Evolutionary conservation across 345 rosid genomes (phyloP).

Genomic region (Lumnitzera racemosa): DNA sequence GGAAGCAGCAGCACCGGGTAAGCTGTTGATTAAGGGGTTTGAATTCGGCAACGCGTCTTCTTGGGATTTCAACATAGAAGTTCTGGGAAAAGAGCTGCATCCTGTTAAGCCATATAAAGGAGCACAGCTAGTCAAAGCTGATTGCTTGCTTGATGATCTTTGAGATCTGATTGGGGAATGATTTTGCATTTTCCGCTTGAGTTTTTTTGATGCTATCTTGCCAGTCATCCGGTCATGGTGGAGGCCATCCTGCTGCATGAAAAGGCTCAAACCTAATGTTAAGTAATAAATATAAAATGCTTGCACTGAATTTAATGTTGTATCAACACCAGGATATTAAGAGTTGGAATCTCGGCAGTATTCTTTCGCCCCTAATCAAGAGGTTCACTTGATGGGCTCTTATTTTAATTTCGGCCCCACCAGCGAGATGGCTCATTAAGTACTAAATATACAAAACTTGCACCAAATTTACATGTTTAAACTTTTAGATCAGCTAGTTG

Average conservation of each 20-base stretch:
- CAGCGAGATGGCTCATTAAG: too few species aligned
- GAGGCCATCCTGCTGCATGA: slow-evolving; percentile 19
- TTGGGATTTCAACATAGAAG: slow-evolving; percentile 16
- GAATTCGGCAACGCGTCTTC: slow-evolving; percentile 5
- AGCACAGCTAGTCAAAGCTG: slow-evolving; percentile 9
- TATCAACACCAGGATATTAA: too few species aligned
- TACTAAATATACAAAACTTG: too few species aligned
- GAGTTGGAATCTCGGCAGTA: too few species aligned
- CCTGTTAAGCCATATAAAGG: slow-evolving; percentile 28
- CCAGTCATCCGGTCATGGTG: slow-evolving; percentile 13
- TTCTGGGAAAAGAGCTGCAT: slow-evolving; percentile 20
- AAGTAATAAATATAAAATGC: too few species aligned
- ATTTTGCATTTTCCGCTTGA: slow-evolving; percentile 25
- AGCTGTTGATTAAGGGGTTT: slow-evolving; percentile 8
- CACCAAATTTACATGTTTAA: too few species aligned
- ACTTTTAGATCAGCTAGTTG: too few species aligned
- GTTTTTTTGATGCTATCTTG: slow-evolving; percentile 22
- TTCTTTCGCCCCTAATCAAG: too few species aligned
- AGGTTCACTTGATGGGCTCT: too few species aligned
- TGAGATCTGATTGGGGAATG: slow-evolving; percentile 13
- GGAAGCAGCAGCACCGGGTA: slow-evolving; percentile 15
- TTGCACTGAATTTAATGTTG: too few species aligned
- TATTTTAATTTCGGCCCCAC: too few species aligned
- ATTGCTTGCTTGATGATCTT: slow-evolving; percentile 16
- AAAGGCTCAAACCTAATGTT: too few species aligned